phyloP scores from a whole-genome alignment of 805 yeast species.

The Clavispora asparagi region DNA sequence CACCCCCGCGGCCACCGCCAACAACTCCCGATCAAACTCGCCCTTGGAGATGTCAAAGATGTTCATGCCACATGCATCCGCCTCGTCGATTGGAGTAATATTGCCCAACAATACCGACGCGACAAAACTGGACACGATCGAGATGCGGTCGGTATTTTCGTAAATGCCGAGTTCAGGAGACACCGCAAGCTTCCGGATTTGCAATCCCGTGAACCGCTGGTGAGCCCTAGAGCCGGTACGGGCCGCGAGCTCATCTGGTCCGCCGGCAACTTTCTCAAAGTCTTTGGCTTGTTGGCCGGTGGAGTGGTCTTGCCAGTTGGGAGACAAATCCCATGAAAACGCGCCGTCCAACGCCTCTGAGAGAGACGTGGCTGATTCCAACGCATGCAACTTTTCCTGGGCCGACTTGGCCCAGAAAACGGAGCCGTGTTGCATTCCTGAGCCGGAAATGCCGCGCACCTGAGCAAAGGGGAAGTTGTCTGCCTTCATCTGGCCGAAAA shows the following conservation, averaged over 20 bases:
- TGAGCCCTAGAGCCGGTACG: slow-evolving; percentile 86
- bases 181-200: slow-evolving; percentile 67
- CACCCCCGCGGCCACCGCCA: slow-evolving; percentile 50
- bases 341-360: slow-evolving; percentile 45
- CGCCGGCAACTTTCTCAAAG: slow-evolving; percentile 57
- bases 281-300: slow-evolving; percentile 62
- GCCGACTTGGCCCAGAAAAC: slow-evolving; percentile 68
- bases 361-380: slow-evolving; percentile 33
- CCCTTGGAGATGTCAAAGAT: slow-evolving; percentile 63
- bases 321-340: slow-evolving; percentile 62
- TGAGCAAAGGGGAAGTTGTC: slow-evolving; percentile 51
- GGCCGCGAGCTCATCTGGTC: slow-evolving; percentile 54
- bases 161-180: slow-evolving; percentile 49
- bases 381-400: slow-evolving; percentile 28
- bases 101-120: slow-evolving; percentile 66
- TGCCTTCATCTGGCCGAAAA: slow-evolving; percentile 47
- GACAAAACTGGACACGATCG: slow-evolving; percentile 74
- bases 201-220: slow-evolving; percentile 89
- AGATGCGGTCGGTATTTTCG: slow-evolving; percentile 52
- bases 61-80: slow-evolving; percentile 94
- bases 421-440: slow-evolving; percentile 91
- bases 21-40: slow-evolving; percentile 51
- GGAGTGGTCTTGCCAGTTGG: slow-evolving; percentile 95
- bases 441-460: slow-evolving; percentile 72
- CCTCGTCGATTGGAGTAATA: slow-evolving; percentile 63